A percentile compares a stretch with the other conserved stretches of the same genome.
Conservation (phyloP, 2,329 filamentous ascomycete species). For the Alternaria panax region DNA sequence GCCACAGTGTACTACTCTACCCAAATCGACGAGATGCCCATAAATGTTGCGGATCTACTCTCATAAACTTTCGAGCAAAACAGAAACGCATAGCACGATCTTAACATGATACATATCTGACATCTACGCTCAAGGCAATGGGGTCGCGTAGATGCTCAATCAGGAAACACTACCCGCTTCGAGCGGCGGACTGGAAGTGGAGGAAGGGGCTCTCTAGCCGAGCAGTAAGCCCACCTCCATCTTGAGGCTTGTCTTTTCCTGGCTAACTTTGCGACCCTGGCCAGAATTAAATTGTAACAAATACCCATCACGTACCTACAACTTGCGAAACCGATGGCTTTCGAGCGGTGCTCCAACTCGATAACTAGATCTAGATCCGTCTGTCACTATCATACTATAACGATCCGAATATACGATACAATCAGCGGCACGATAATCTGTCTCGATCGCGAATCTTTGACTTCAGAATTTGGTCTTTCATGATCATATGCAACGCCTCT, state of each 20-base stretch:
- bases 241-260: background rate
- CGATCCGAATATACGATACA: background rate
- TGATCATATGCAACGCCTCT: background rate
- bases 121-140: background rate
- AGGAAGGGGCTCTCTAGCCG: constrained; percentile 48
- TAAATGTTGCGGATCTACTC: constrained; percentile 70
- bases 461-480: background rate
- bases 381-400: background rate
- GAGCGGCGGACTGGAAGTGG: constrained; percentile 34
- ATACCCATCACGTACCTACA: constrained; percentile 7
- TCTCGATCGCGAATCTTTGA: background rate
- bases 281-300: constrained; percentile 13
- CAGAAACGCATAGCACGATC: background rate
- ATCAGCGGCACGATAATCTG: background rate
- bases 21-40: constrained; percentile 98
- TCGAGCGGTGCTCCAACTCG: background rate
- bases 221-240: constrained; percentile 29
- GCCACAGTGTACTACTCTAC: constrained; percentile 86
- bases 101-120: background rate
- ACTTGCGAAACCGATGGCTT: background rate
- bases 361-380: background rate
- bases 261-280: constrained; percentile 10
- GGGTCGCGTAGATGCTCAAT: background rate
- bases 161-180: constrained; percentile 26
- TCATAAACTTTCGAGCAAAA: constrained; percentile 23